Evolutionary conservation across 371 early-diverging fungal genomes (phyloP), one percentile per base, ranked within the genome.

Genomic region (Haplosporangium sp.): DNA sequence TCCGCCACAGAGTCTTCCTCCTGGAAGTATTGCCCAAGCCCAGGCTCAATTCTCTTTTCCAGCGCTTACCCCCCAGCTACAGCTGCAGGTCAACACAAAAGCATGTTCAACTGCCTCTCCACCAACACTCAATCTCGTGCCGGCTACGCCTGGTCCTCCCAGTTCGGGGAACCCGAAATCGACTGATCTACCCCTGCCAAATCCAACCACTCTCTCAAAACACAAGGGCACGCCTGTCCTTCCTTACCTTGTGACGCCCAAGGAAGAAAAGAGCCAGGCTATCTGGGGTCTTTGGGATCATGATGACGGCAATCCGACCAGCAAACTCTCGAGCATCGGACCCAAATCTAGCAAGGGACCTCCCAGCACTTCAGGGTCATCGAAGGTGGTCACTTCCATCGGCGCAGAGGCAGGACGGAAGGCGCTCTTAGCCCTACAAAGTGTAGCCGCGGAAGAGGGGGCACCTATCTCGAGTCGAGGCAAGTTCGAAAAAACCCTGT

Each of bases 211-310:
- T 1, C 69, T 79, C 40, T 79, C 79, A 43, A 79, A 79, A 47
- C 79, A 79, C 64, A 79, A 79, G 50, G 73, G 79, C 9, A 52
- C 56, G 1, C 79, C 79, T 46, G 79, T 79, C 38, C 69, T 64
- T 12, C 79, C 79, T 18, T 69, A 68, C 47, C 56, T 79, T 50
- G 79, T 79, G 53, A 72, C 79, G 18, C 79, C 79, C 45, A 79
- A 79, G 56, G 79, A 79, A 40, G 79, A 79, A 65, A 79, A 79
- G 59, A 61, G 61, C 18, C 79, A 79, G 55, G 46, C 79, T 61
- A 79, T 79, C 59, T 67, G 73, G 73, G 73, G 73, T 16, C 53
- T 79, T 11, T 79, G 79, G 79, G 79, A 79, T 20, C 69, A 53
- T 43, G 79, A 79, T 29, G 79, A 79, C 4, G 47, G 59, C n/a